phyloP scores from a whole-genome alignment of 1,284 basidiomycete species.

The Cutaneotrichosporon curvatum region DNA sequence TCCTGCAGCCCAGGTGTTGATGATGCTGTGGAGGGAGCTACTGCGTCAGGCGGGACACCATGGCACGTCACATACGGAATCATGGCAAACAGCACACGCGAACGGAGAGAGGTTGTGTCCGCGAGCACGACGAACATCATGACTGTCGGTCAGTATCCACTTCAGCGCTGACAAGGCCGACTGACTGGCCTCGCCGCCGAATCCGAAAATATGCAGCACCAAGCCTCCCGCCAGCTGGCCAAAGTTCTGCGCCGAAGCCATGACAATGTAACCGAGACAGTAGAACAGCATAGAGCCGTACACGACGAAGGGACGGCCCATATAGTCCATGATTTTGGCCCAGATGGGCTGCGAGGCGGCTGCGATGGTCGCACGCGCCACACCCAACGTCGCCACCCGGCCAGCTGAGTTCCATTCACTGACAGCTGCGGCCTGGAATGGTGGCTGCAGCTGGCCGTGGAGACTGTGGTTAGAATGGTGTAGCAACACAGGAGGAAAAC shows the following conservation, averaged over 20 bases:
- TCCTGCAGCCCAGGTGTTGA: slow-evolving; percentile 25
- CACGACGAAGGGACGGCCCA: slow-evolving; percentile 54
- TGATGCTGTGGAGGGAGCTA: slow-evolving; percentile 55
- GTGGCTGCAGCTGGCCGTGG: not conserved
- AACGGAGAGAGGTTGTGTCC: slow-evolving; percentile 65
- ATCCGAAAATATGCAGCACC: slow-evolving; percentile 34
- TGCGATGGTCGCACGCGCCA: slow-evolving; percentile 47
- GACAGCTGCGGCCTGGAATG: slow-evolving; percentile 9
- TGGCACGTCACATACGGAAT: slow-evolving; percentile 32
- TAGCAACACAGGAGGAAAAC: not conserved
- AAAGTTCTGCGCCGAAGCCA: slow-evolving; percentile 27
- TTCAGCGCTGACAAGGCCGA: too few relatives aligned
- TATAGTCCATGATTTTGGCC: slow-evolving; percentile 68
- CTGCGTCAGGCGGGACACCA: slow-evolving; percentile 54
- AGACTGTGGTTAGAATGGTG: not conserved
- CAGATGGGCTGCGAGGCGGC: slow-evolving; percentile 69
- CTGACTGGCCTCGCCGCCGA: slow-evolving; percentile 17
- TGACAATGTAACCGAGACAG: slow-evolving; percentile 32
- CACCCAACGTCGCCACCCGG: slow-evolving; percentile 4
- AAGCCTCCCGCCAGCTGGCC: slow-evolving; percentile 30
- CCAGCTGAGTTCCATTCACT: slow-evolving; percentile 3
- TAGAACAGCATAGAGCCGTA: slow-evolving; percentile 27
- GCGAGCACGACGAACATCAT: slow-evolving; percentile 43
- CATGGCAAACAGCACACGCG: slow-evolving; percentile 57
- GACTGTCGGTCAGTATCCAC: slow-evolving; percentile 4